Evolutionary conservation across 305 asterid genomes (phyloP), one percentile per base, ranked within the genome.

Genomic region (Solanum chacoense): DNA sequence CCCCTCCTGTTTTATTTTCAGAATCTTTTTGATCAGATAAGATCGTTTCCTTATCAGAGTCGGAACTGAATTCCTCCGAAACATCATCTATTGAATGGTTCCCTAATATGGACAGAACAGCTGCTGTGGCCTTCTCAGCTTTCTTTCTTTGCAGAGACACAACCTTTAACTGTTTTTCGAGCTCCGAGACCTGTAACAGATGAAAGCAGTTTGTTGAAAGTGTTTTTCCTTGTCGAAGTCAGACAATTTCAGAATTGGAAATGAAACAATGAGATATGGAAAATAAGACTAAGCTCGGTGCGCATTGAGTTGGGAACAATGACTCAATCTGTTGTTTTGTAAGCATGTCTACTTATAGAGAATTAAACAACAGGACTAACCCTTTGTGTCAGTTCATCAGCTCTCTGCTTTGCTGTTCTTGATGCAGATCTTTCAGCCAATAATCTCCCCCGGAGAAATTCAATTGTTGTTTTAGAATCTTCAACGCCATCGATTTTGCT

Each of bases 401-500:
- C 98, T 95, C 98, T 94, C 93, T 94, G 96, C 90, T 92, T 94
- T 34, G 98, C 96, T 14, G 98, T 84, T 90, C 91, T 94, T 65
- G 98, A 97, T 89, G 96, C 93, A 28, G 99, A 96, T 91, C 99
- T 95, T 94, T 97, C 99, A 88, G 99, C 90, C 91, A 96, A 92
- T 92, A 97, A 92, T 91, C 96, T 92, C 81, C 95, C 98, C 79
- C 98, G 94, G 78, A 97, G 98, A 93, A 93, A 97, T 86, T 97
- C 98, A 88, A 97, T 91, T 38, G 98, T 96, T 95, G 92, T 94
- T 18, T 93, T 88, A 42, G 69, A 88, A 90, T 95, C 98, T 88
- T 95, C 98, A 90, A 91, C 87, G 91, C 90, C 92, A 26, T 88
- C 85, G 85, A 89, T 93, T 72, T 91, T 90, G 91, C 98, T 95